phyloP scores from a whole-genome alignment of 305 asterid species.

The Nicotiana rustica region DNA sequence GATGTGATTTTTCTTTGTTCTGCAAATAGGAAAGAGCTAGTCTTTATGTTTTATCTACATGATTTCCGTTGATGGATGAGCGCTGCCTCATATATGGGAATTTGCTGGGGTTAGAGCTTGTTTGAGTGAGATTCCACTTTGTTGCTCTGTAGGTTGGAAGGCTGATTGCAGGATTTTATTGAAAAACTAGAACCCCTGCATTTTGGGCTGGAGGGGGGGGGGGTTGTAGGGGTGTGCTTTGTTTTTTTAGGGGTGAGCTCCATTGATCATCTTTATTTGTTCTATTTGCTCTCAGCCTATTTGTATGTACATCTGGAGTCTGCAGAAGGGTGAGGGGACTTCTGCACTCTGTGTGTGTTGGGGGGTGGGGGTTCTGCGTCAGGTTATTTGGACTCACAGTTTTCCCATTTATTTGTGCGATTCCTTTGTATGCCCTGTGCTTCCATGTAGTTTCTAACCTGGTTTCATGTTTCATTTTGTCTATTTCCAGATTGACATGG shows the following conservation, averaged over 20 bases:
- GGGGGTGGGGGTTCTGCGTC: not conserved
- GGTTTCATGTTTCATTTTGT: conserved; percentile 32
- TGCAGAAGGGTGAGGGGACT: not conserved
- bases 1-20: not conserved
- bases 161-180: conserved; percentile 11
- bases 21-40: conserved; percentile 27
- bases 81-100: not conserved
- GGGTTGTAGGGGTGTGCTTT: not conserved
- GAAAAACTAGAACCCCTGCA: conserved; percentile 12
- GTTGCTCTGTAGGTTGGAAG: not conserved
- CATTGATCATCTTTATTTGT: not conserved
- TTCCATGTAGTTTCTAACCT: not conserved
- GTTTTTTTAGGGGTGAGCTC: not conserved
- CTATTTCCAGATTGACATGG: conserved; percentile 93
- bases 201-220: not conserved
- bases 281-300: conserved; percentile 22
- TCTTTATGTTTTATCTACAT: not conserved
- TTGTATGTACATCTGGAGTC: not conserved
- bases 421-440: not conserved
- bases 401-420: not conserved
- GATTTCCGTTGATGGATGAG: conserved; percentile 1
- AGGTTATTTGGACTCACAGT: not conserved
- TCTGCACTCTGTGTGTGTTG: not conserved
- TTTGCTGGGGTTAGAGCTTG: not conserved
- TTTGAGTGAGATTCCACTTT: conserved; percentile 2